These are phyloP conservation scores for Oehlia diaphana DNA, from an alignment of 192 early-diverging fungal species.

Conservation along the genomic window DNA sequence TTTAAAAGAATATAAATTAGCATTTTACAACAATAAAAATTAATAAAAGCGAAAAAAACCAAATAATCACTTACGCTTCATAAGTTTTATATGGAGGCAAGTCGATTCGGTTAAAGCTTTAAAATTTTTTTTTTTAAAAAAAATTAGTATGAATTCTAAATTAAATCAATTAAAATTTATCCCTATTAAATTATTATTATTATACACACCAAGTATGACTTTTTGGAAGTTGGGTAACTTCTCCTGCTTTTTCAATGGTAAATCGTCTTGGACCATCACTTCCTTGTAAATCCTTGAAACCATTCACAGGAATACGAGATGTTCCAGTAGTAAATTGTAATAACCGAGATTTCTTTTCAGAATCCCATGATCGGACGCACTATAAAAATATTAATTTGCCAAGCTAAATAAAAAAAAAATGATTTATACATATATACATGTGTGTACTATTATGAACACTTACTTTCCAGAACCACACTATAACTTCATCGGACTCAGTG, in stretches of 20 bases:
- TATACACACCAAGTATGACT: constrained; percentile 82
- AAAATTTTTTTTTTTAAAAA: background rate
- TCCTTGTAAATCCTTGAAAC: constrained; percentile 98
- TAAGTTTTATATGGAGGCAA: constrained; percentile 89
- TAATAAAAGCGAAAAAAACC: background rate
- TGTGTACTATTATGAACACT: background rate
- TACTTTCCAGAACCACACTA: constrained; percentile 96
- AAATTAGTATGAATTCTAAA: background rate
- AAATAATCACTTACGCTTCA: constrained; percentile 47
- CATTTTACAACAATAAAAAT: constrained; percentile 26
- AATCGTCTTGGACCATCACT: constrained; percentile 94
- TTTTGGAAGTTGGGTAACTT: constrained; percentile 84
- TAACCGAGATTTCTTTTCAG: constrained; percentile 91
- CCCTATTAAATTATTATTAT: background rate
- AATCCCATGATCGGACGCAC: constrained; percentile 83
- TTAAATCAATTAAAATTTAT: constrained; percentile 1
- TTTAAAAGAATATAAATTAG: no score
- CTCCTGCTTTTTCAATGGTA: constrained; percentile 93
- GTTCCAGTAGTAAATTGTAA: constrained; percentile 98
- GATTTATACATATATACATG: background rate
- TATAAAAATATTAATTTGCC: constrained; percentile 15
- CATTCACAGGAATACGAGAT: constrained; percentile 96
- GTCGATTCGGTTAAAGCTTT: constrained; percentile 94
- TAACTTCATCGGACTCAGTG: constrained; percentile 93
- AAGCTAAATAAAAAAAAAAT: background rate